Conservation (phyloP, 495 filamentous ascomycete species). For the Talaromyces wortmannii region DNA sequence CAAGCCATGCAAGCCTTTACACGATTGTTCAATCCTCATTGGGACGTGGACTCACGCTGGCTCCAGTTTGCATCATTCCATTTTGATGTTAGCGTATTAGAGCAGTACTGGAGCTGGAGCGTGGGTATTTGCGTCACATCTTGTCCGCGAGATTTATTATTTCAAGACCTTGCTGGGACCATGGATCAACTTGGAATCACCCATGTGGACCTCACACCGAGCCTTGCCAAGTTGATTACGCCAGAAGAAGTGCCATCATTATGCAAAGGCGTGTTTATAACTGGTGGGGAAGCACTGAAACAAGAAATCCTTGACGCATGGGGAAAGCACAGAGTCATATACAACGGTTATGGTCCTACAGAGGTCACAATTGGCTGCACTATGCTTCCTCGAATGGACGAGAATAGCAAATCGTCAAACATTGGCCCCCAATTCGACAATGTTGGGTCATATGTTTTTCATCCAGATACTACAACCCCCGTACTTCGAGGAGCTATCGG, state of each 20-base stretch:
- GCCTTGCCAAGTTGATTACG: constrained; percentile 18
- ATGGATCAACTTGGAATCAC: constrained; percentile 70
- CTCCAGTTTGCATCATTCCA: constrained; percentile 85
- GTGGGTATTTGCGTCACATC: constrained; percentile 75
- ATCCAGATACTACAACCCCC: constrained; percentile 8
- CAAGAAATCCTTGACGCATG: constrained; percentile 22
- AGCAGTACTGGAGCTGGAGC: constrained; percentile 88
- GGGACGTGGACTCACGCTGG: constrained; percentile 57
- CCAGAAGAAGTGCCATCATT: constrained; percentile 18
- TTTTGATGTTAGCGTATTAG: constrained; percentile 81
- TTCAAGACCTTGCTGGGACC: constrained; percentile 65
- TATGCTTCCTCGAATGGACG: constrained; percentile 11
- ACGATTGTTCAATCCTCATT: constrained; percentile 54
- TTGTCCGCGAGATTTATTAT: constrained; percentile 68
- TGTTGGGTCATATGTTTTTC: constrained; percentile 19
- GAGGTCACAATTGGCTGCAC: constrained; percentile 25
- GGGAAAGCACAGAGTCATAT: constrained; percentile 14
- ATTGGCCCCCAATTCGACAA: constrained; percentile 23
- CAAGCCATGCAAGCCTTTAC: constrained; percentile 73
- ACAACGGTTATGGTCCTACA: constrained; percentile 25
- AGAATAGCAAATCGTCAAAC: constrained; percentile 17
- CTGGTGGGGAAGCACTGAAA: constrained; percentile 19
- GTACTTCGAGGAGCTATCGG: constrained; percentile 23
- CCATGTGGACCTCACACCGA: constrained; percentile 64
- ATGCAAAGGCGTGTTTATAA: constrained; percentile 15